Base-by-base conservation (phyloP, 805 yeast species). In the Limtongozyma cylindracea region DNA sequence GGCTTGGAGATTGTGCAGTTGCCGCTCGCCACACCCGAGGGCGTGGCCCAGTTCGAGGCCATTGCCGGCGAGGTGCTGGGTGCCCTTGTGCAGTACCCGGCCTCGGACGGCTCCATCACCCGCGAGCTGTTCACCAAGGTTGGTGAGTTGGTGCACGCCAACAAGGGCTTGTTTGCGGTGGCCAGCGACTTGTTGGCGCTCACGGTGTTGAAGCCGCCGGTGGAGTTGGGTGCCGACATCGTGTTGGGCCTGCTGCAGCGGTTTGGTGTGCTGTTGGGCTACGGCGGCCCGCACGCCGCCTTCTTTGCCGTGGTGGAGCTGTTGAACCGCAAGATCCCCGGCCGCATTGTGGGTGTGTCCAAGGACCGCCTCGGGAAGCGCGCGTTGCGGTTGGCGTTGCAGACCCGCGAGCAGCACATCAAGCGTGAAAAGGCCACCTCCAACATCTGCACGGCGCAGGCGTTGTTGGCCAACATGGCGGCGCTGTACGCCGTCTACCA, bases 271-370 rank as follows among this genome's bases (percentile, higher is more conserved):
- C 96, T 98, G 24, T 62, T 84, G 53, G 98, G 96, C 5, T 88
- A 67, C 41, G 98, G 98, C 38, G 98, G 98, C 11, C 98, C 98
- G 3, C 98, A 88, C 44, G 96, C 98, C 21, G 98, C 93, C 1
- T 88, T 77, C 49, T 82, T 88, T 35, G 77, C 96, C 6, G 91
- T 84, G 19, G 57, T 64, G n/a, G 63, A 67, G 27, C 58, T 65
- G 25, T 56, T 72, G 33, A 76, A 77, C 39, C 65, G 98, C 41
- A 88, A 82, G 46, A 78, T 88, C 43, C 98, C 98, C 2, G 98
- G 98, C 20, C 63, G 98, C 50, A 61, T 88, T 25, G 82, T 88
- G 24, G 98, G 98, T 39, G 66, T 76, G 19, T 68, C 92, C 18
- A 77, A 76, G 41, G 98, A 84, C 43, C 61, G 96, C 38, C 52